These are phyloP conservation scores for Iberis pinnata DNA, from an alignment of 345 rosid species.

Conservation along the genomic window DNA sequence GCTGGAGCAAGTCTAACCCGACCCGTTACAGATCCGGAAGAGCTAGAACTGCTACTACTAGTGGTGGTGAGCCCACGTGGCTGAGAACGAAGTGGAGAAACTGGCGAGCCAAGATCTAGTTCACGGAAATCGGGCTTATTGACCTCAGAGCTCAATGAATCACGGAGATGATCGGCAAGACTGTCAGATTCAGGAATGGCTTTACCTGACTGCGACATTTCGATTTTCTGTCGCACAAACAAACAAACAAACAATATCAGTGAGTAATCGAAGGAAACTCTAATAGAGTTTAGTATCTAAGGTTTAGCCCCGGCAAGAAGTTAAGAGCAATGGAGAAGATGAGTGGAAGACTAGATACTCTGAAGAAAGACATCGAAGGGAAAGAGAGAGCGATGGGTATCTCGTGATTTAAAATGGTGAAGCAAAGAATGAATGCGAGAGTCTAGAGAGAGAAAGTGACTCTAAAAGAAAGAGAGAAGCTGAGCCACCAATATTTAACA, in stretches of 20 bases:
- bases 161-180: slow-evolving; percentile 46
- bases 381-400: slow-evolving; percentile 43
- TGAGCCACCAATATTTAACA: slow-evolving; percentile 16
- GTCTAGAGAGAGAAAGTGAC: slow-evolving; percentile 27
- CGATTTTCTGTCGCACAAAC: not conserved
- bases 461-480: slow-evolving; percentile 21
- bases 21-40: slow-evolving; percentile 80
- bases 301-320: slow-evolving; percentile 12
- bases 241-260: not conserved
- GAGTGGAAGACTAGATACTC: too few species aligned
- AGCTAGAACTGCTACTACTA: slow-evolving; percentile 62
- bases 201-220: slow-evolving; percentile 62
- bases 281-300: slow-evolving; percentile 2
- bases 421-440: slow-evolving; percentile 62
- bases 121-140: slow-evolving; percentile 97
- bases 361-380: slow-evolving; percentile 18
- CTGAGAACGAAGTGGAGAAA: slow-evolving; percentile 76
- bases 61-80: slow-evolving; percentile 36
- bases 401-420: slow-evolving; percentile 66
- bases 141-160: slow-evolving; percentile 47
- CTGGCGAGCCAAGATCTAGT: slow-evolving; percentile 92
- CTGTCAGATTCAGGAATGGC: slow-evolving; percentile 35
- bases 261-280: slow-evolving; percentile 4
- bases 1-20: slow-evolving; percentile 31
- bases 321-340: slow-evolving; percentile 40